phyloP scores from a whole-genome alignment of 1,284 basidiomycete species.

The Fomitopsis schrenkii region DNA sequence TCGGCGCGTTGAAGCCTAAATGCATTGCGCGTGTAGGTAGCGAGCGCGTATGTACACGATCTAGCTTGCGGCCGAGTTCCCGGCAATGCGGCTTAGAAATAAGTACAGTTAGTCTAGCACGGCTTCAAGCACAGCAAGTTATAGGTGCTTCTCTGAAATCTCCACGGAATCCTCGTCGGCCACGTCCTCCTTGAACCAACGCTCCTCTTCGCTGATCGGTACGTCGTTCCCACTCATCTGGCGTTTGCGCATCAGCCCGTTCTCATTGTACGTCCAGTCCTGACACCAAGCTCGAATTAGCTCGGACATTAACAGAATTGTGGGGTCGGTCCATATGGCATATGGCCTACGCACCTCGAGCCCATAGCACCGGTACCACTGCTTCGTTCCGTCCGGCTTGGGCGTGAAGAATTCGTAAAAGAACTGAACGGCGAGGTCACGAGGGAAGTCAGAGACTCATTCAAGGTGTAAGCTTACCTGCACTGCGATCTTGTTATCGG shows the following conservation, averaged over 20 bases:
- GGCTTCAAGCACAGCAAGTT: background rate
- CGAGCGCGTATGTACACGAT: background rate
- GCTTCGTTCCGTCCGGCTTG: constrained; percentile 30
- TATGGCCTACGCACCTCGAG: constrained; percentile 32
- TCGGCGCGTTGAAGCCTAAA: background rate
- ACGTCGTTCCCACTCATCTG: constrained; percentile 61
- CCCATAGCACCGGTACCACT: constrained; percentile 57
- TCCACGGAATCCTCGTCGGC: constrained; percentile 24
- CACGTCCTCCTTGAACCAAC: constrained; percentile 52
- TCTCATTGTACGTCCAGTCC: constrained; percentile 56
- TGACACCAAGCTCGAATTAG: constrained; percentile 17
- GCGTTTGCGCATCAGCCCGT: constrained; percentile 52
- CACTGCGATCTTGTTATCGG: constrained; percentile 56
- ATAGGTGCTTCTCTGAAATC: constrained; percentile 21
- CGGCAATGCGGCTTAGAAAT: background rate
- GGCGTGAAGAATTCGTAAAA: constrained; percentile 55
- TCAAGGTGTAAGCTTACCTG: constrained; percentile 24
- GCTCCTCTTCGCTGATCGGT: constrained; percentile 40
- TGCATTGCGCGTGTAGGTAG: background rate
- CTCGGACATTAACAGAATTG: background rate
- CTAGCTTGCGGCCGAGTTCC: background rate
- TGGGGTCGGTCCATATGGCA: background rate
- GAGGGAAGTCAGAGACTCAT: background rate
- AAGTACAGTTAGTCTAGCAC: background rate
- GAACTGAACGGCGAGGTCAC: constrained; percentile 32